phyloP scores from a whole-genome alignment of 2,329 filamentous ascomycete genomes.

The Dactylellina haptotyla region DNA sequence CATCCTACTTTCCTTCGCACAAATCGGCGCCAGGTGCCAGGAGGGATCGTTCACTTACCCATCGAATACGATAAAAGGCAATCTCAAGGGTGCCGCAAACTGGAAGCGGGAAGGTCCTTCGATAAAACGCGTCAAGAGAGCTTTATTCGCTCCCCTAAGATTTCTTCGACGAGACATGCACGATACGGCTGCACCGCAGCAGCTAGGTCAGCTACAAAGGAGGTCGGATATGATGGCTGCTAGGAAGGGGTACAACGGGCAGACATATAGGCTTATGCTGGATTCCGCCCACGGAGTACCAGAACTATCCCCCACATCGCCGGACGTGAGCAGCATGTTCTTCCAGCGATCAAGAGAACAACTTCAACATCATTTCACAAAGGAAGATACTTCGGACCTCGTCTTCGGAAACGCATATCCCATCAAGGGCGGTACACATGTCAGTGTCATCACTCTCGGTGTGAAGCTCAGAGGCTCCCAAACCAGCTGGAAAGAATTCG shows the following conservation, averaged over 20 bases:
- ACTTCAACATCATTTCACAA: slow-evolving; percentile 39
- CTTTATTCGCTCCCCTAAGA: not conserved
- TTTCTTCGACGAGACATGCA: slow-evolving; percentile 23
- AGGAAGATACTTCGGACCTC: slow-evolving; percentile 35
- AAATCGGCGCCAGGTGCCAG: slow-evolving; percentile 46
- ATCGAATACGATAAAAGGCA: slow-evolving; percentile 14
- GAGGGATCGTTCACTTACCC: slow-evolving; percentile 30
- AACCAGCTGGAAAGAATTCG: slow-evolving; percentile 33
- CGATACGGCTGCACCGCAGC: not conserved
- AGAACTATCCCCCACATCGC: slow-evolving; percentile 25
- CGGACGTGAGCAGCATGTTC: slow-evolving; percentile 38
- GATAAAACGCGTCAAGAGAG: slow-evolving; percentile 21
- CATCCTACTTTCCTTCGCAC: slow-evolving; percentile 34
- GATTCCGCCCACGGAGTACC: slow-evolving; percentile 26
- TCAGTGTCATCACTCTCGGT: slow-evolving; percentile 42
- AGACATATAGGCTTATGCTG: slow-evolving; percentile 40
- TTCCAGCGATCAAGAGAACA: slow-evolving; percentile 39
- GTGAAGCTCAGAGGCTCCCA: slow-evolving; percentile 35
- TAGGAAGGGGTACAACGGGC: slow-evolving; percentile 29
- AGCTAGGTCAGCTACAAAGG: slow-evolving; percentile 1
- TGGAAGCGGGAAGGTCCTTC: slow-evolving; percentile 30
- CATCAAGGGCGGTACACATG: slow-evolving; percentile 15
- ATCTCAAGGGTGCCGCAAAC: slow-evolving; percentile 19
- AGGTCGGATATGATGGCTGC: slow-evolving; percentile 36
- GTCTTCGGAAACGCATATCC: slow-evolving; percentile 48